phyloP scores from a whole-genome alignment of 371 early-diverging fungal genomes.

The Mortierella sp. region DNA sequence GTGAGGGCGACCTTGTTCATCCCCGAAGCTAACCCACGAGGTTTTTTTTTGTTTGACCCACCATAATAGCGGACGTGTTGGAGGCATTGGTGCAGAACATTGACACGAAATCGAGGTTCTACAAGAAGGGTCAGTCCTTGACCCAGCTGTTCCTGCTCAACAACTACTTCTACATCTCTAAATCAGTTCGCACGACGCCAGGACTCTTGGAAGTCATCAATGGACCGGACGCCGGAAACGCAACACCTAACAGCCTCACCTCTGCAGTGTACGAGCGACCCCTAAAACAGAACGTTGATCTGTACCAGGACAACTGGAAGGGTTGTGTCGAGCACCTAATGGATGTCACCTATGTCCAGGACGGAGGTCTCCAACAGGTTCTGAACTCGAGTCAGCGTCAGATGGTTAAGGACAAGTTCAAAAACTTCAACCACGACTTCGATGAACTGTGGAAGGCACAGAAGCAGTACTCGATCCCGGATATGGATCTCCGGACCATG shows the following conservation, averaged over 20 bases:
- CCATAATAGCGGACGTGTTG: slow-evolving; percentile 66
- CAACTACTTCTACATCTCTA: slow-evolving; percentile 84
- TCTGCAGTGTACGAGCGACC: slow-evolving; percentile 74
- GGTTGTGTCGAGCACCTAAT: slow-evolving; percentile 77
- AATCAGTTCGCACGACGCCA: slow-evolving; percentile 74
- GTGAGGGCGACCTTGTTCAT: background rate
- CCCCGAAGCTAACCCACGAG: background rate
- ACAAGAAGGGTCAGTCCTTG: slow-evolving; percentile 80
- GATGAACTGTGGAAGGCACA: slow-evolving; percentile 83
- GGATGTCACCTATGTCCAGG: slow-evolving; percentile 82
- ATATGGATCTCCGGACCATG: slow-evolving; percentile 79
- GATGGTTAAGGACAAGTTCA: slow-evolving; percentile 86
- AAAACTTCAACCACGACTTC: slow-evolving; percentile 88
- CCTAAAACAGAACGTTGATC: slow-evolving; percentile 70
- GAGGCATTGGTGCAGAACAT: slow-evolving; percentile 73
- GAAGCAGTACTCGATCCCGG: slow-evolving; percentile 86
- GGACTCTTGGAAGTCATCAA: slow-evolving; percentile 64
- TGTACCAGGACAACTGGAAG: slow-evolving; percentile 83
- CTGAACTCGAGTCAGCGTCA: slow-evolving; percentile 79
- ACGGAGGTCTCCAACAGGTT: slow-evolving; percentile 71
- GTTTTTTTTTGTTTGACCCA: slow-evolving; percentile 9
- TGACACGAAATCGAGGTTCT: slow-evolving; percentile 77
- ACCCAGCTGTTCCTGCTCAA: slow-evolving; percentile 84
- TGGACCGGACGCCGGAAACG: slow-evolving; percentile 50
- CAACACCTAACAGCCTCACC: slow-evolving; percentile 32